Evolutionary conservation across 805 yeast species (phyloP).

Genomic region (Lachancea kluyveri): DNA sequence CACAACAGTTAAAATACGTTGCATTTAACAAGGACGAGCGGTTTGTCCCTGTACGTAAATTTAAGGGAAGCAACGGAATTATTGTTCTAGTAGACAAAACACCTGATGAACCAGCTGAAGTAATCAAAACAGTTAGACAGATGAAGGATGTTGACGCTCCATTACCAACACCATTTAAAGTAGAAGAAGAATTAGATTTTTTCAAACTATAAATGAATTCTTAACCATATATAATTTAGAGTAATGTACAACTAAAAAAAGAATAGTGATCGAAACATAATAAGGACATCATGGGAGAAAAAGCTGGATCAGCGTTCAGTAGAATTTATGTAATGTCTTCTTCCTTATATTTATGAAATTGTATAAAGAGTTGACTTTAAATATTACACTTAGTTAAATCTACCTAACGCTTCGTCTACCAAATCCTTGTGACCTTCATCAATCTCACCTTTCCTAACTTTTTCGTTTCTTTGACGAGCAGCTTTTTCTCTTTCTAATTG

Average conservation of each 20-base stretch:
- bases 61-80: constrained; percentile 62
- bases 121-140: constrained; percentile 82
- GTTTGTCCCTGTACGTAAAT: constrained; percentile 77
- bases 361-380: too few species aligned
- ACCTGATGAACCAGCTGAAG: constrained; percentile 54
- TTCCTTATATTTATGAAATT: too few species aligned
- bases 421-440: constrained; percentile 44
- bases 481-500: constrained; percentile 71
- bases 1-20: constrained; percentile 78
- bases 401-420: constrained; percentile 36
- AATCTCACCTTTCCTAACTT: constrained; percentile 42
- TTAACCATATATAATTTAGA: background rate
- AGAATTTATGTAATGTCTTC: too few species aligned
- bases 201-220: constrained; percentile 4
- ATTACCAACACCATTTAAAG: constrained; percentile 29
- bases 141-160: constrained; percentile 69
- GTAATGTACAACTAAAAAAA: too few species aligned
- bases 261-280: too few species aligned
- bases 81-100: constrained; percentile 61
- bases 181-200: constrained; percentile 27
- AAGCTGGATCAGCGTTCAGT: too few species aligned
- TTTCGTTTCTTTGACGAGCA: constrained; percentile 47
- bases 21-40: constrained; percentile 70
- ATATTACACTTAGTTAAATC: too few species aligned
- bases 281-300: too few species aligned